Conservation (phyloP, 192 early-diverging fungal species). For the Lobulomyces angularis region DNA sequence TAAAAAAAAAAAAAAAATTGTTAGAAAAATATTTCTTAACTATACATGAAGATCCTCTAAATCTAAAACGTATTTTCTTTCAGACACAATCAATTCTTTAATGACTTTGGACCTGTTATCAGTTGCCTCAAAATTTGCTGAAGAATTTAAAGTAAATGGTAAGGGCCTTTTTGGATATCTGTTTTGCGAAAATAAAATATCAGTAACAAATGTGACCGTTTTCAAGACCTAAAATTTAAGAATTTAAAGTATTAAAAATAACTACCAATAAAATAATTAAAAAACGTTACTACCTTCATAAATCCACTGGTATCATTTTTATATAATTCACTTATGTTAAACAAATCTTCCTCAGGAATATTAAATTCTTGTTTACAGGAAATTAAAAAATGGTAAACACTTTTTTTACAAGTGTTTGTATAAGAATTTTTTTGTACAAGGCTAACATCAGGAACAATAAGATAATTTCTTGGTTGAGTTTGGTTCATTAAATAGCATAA, state of each 20-base stretch:
- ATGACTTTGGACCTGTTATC: constrained; percentile 83
- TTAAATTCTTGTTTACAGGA: constrained; percentile 65
- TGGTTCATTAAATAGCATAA: constrained; percentile 37
- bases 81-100: constrained; percentile 82
- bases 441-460: constrained; percentile 26
- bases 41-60: constrained; percentile 67
- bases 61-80: constrained; percentile 81
- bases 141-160: too few species aligned
- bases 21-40: too few species aligned
- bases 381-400: constrained; percentile 75
- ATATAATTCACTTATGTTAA: constrained; percentile 76
- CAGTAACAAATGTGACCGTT: too few species aligned
- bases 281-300: constrained; percentile 93
- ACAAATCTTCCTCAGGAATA: constrained; percentile 59
- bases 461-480: constrained; percentile 10
- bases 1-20: too few species aligned
- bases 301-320: constrained; percentile 93
- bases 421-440: constrained; percentile 4
- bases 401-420: constrained; percentile 64
- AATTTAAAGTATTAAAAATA: too few species aligned
- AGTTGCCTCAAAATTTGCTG: too few species aligned
- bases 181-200: too few species aligned
- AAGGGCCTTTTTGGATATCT: too few species aligned
- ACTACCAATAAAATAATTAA: too few species aligned
- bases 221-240: too few species aligned